Evolutionary conservation across 1,284 basidiomycete species (phyloP).

Genomic region (Ganoderma resinaceum): DNA sequence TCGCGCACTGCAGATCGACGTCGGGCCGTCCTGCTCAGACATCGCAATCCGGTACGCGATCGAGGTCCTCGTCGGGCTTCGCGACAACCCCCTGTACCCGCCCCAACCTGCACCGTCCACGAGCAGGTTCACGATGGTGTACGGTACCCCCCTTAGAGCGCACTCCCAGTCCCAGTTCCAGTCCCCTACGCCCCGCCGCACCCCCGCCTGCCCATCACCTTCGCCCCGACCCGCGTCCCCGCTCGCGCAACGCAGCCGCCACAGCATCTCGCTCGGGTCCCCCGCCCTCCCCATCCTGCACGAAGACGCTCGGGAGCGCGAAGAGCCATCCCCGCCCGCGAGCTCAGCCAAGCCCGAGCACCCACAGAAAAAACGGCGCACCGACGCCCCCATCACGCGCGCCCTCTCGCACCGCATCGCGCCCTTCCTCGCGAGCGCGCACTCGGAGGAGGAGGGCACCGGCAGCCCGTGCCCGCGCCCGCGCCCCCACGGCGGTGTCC

Average conservation of each 20-base stretch:
- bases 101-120: conserved; percentile 10
- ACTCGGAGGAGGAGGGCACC: conserved; percentile 10
- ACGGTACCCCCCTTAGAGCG: not conserved
- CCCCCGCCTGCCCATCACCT: not conserved
- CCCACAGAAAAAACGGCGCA: conserved; percentile 32
- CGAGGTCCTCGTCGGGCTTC: conserved; percentile 59
- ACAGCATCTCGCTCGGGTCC: conserved; percentile 15
- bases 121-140: conserved; percentile 3
- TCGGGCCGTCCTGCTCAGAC: conserved; percentile 40
- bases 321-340: not conserved
- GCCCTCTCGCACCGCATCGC: conserved; percentile 32
- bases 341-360: conserved; percentile 6
- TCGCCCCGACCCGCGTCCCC: conserved; percentile 29
- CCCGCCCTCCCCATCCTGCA: conserved; percentile 27
- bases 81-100: conserved; percentile 28
- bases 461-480: not conserved
- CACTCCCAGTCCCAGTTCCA: not conserved
- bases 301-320: conserved; percentile 27
- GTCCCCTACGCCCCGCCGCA: not conserved
- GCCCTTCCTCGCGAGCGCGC: conserved; percentile 15
- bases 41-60: conserved; percentile 52
- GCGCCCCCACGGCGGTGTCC: conserved; percentile 1
- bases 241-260: conserved; percentile 25
- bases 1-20: conserved; percentile 50
- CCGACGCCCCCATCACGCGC: conserved; percentile 24